These are phyloP conservation scores for Fraxinus sp. DNA, from an alignment of 305 asterid species.

Conservation along the genomic window DNA sequence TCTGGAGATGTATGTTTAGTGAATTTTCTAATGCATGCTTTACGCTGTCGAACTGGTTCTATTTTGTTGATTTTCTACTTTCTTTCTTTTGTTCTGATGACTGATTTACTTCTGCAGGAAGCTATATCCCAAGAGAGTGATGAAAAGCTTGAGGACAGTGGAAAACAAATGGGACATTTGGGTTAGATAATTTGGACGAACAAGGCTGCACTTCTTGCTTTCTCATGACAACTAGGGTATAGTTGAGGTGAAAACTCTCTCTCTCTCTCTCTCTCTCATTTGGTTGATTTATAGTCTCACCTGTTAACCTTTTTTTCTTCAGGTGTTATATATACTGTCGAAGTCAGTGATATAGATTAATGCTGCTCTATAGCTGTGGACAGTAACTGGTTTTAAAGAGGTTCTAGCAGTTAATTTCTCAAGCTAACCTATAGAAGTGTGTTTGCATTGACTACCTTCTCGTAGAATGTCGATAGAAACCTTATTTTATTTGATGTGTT, in stretches of 20 bases:
- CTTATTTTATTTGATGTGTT: background rate
- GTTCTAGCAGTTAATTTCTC: conserved; percentile 27
- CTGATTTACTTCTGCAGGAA: conserved; percentile 35
- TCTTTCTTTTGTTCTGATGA: background rate
- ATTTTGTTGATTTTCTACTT: background rate
- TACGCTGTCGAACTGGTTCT: background rate
- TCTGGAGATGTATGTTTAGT: background rate
- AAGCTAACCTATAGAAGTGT: conserved; percentile 4
- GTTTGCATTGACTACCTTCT: background rate
- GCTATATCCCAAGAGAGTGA: conserved; percentile 19
- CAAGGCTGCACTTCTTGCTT: conserved; percentile 19
- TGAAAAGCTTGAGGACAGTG: conserved; percentile 34
- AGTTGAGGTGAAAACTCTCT: conserved; percentile 14
- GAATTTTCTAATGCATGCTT: background rate
- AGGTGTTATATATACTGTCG: conserved; percentile 17
- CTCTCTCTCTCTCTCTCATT: background rate
- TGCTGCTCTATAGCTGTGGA: conserved; percentile 27
- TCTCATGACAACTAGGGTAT: conserved; percentile 21
- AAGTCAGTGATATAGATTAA: conserved; percentile 24
- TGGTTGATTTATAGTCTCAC: background rate
- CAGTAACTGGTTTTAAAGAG: conserved; percentile 5
- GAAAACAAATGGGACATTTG: conserved; percentile 19
- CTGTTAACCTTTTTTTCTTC: background rate
- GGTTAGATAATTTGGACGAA: conserved; percentile 11
- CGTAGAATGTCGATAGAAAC: background rate